A percentile compares a stretch with the other conserved stretches of the same genome.
Conservation (phyloP, 176 grass and related monocot species). For the Alloteropsis semialata region DNA sequence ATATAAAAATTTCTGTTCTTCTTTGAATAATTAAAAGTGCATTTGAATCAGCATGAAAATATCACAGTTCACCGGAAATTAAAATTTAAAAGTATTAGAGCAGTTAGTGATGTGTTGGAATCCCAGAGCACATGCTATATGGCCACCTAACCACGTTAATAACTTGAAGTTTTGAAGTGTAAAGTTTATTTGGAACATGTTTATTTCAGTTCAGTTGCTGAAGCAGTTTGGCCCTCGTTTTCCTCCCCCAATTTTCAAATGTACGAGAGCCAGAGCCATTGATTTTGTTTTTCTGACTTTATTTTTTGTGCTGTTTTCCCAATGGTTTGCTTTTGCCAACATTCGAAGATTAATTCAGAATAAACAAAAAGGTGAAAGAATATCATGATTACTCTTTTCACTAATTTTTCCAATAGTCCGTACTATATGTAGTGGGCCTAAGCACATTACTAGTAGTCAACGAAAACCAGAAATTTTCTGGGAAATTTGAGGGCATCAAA, state of each 20-base stretch:
- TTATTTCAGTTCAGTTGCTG: background rate
- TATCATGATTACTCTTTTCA: background rate
- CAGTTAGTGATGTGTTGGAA: background rate
- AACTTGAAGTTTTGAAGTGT: background rate
- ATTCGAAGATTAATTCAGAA: background rate
- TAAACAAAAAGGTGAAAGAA: background rate
- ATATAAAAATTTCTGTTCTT: background rate
- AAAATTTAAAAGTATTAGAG: background rate
- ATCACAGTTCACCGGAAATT: background rate
- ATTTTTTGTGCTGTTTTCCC: background rate
- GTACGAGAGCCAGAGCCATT: background rate
- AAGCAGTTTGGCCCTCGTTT: background rate
- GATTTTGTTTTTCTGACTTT: background rate
- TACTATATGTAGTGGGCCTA: background rate
- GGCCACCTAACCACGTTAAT: background rate
- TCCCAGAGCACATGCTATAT: background rate
- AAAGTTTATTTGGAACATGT: background rate
- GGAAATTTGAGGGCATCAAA: background rate
- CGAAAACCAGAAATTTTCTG: background rate
- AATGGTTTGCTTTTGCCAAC: background rate
- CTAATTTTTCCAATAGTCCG: background rate
- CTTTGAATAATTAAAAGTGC: background rate
- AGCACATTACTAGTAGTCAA: background rate
- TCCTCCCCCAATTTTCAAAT: background rate
- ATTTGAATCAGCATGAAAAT: constrained; percentile 12